Evolutionary conservation across 1,284 basidiomycete genomes (phyloP).

Genomic region (Sphagnurus paluster): DNA sequence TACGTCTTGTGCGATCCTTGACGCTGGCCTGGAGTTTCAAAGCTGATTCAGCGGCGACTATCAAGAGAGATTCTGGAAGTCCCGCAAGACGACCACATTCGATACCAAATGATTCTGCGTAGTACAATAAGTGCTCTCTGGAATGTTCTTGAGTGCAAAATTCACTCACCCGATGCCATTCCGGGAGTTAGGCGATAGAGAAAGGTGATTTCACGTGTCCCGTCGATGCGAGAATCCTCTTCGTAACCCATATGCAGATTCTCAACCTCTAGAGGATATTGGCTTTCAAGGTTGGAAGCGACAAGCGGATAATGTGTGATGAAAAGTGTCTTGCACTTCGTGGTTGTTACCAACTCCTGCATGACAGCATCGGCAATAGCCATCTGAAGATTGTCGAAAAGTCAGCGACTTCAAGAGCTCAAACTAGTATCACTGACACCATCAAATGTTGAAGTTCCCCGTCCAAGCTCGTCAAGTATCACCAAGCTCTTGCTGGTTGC

Average conservation of each 20-base stretch:
- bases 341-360: constrained; percentile 65
- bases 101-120: constrained; percentile 83
- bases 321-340: constrained; percentile 83
- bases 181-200: constrained; percentile 76
- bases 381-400: constrained; percentile 52
- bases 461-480: constrained; percentile 84
- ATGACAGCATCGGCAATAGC: constrained; percentile 81
- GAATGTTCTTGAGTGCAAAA: constrained; percentile 20
- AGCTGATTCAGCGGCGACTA: constrained; percentile 57
- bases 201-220: constrained; percentile 80
- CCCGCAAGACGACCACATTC: constrained; percentile 89
- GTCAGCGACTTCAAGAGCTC: not conserved
- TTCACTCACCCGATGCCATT: constrained; percentile 59
- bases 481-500: constrained; percentile 77
- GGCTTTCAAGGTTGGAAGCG: constrained; percentile 54
- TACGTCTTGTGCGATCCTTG: constrained; percentile 48
- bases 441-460: constrained; percentile 85
- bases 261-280: constrained; percentile 58
- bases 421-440: constrained; percentile 51
- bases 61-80: constrained; percentile 67
- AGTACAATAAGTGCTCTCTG: no score
- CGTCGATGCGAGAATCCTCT: constrained; percentile 64
- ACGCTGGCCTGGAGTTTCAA: constrained; percentile 55
- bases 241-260: constrained; percentile 89
- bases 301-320: constrained; percentile 91